These are phyloP conservation scores for Calonectria pteridis DNA, from an alignment of 2,329 filamentous ascomycete species.

Conservation along the genomic window DNA sequence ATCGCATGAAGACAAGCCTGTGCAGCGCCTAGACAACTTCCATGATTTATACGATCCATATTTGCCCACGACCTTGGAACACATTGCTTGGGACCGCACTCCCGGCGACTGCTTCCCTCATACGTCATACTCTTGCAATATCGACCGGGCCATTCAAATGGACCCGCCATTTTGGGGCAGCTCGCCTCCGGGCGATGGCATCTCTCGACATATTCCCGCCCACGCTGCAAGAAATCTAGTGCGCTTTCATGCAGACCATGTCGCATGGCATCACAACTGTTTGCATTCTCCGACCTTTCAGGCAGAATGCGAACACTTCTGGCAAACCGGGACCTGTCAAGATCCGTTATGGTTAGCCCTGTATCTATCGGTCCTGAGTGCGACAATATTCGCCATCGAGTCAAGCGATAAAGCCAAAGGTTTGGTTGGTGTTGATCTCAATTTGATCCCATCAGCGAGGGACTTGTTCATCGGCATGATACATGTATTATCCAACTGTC, in stretches of 20 bases:
- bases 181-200: background rate
- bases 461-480: constrained; percentile 1
- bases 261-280: constrained; percentile 15
- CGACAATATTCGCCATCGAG: background rate
- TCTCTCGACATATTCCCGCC: background rate
- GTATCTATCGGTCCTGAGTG: constrained; percentile 7
- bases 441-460: background rate
- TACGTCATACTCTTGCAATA: background rate
- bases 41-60: background rate
- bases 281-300: constrained; percentile 12
- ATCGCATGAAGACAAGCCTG: background rate
- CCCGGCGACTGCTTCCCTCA: constrained; percentile 16
- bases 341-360: background rate
- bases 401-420: background rate
- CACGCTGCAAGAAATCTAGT: background rate
- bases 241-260: background rate
- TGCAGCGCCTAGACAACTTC: background rate
- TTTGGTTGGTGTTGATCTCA: background rate
- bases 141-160: background rate
- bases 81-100: constrained; percentile 22
- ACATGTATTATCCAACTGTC: background rate
- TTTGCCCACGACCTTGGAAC: background rate
- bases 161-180: background rate
- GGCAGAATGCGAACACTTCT: constrained; percentile 5
- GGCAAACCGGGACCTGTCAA: background rate